Conservation (phyloP, 305 asterid genomes). For the Fraxinus floribunda region DNA sequence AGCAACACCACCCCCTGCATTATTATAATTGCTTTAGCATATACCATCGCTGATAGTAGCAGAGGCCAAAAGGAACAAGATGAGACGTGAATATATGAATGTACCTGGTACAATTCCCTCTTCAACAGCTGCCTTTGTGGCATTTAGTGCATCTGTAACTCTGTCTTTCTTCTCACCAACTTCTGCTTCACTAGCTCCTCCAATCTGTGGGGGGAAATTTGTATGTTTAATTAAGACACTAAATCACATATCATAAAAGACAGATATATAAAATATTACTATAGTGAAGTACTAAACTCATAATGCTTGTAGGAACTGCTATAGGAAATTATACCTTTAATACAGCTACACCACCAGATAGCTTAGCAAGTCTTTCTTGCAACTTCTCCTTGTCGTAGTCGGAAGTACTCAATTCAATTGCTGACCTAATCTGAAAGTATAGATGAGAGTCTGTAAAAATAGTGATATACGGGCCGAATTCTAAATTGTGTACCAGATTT, state of each 20-base stretch:
- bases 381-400: slow-evolving; percentile 59
- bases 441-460: neutral
- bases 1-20: slow-evolving; percentile 58
- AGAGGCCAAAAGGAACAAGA: neutral
- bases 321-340: slow-evolving; percentile 43
- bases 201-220: slow-evolving; percentile 35
- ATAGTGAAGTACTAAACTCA: neutral
- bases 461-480: neutral
- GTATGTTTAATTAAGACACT: neutral
- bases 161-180: slow-evolving; percentile 71
- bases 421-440: slow-evolving; percentile 37
- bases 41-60: neutral
- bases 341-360: slow-evolving; percentile 79
- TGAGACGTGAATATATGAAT: slow-evolving; percentile 1
- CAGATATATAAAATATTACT: neutral
- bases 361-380: slow-evolving; percentile 59
- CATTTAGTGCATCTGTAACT: slow-evolving; percentile 65
- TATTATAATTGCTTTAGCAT: neutral
- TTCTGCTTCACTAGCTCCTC: slow-evolving; percentile 71
- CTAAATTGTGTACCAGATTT: neutral
- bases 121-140: slow-evolving; percentile 71
- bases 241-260: neutral
- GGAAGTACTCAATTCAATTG: slow-evolving; percentile 44
- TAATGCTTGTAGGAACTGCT: neutral
- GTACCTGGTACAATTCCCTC: slow-evolving; percentile 66